phyloP scores from a whole-genome alignment of 768 basidiomycete genomes.

The Calocybe gangraenosa region DNA sequence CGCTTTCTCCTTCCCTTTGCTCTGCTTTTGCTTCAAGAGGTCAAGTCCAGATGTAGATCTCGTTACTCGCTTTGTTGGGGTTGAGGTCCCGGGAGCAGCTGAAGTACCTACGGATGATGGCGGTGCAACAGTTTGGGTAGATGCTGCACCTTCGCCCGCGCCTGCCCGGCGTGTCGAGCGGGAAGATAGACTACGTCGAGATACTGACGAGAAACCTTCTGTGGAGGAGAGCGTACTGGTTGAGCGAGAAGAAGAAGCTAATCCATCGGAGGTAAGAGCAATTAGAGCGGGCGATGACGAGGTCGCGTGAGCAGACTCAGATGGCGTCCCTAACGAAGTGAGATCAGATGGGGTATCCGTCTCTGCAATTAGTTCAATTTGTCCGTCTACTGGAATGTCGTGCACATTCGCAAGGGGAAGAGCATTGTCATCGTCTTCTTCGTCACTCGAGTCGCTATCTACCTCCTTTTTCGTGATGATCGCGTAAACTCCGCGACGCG shows the following conservation, averaged over 20 bases:
- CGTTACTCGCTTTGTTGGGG: slow-evolving; percentile 28
- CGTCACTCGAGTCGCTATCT: slow-evolving; percentile 60
- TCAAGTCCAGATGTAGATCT: slow-evolving; percentile 28
- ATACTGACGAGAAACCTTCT: slow-evolving; percentile 25
- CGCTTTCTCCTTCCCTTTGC: slow-evolving; percentile 38
- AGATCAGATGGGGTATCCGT: slow-evolving; percentile 43
- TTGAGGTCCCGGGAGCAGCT: slow-evolving; percentile 24
- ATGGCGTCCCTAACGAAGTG: slow-evolving; percentile 35
- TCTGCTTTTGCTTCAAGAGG: slow-evolving; percentile 22
- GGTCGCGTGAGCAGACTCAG: slow-evolving; percentile 26
- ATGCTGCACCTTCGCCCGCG: slow-evolving; percentile 23
- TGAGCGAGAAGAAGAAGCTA: slow-evolving; percentile 34
- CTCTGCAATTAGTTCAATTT: slow-evolving; percentile 52
- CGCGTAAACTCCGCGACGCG: slow-evolving; percentile 79
- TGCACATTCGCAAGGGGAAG: slow-evolving; percentile 41
- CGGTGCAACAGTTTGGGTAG: slow-evolving; percentile 34
- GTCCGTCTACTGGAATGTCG: slow-evolving; percentile 43
- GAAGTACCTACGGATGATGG: slow-evolving; percentile 42
- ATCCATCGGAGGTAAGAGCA: slow-evolving; percentile 28
- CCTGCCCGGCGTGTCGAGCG: slow-evolving; percentile 59
- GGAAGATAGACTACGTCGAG: slow-evolving; percentile 33
- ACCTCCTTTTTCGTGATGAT: slow-evolving; percentile 56
- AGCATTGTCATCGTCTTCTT: slow-evolving; percentile 42
- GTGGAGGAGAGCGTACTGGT: slow-evolving; percentile 37
- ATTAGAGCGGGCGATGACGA: slow-evolving; percentile 23